phyloP scores from a whole-genome alignment of 2,329 filamentous ascomycete genomes.

The Pseudogymnoascus sp. region DNA sequence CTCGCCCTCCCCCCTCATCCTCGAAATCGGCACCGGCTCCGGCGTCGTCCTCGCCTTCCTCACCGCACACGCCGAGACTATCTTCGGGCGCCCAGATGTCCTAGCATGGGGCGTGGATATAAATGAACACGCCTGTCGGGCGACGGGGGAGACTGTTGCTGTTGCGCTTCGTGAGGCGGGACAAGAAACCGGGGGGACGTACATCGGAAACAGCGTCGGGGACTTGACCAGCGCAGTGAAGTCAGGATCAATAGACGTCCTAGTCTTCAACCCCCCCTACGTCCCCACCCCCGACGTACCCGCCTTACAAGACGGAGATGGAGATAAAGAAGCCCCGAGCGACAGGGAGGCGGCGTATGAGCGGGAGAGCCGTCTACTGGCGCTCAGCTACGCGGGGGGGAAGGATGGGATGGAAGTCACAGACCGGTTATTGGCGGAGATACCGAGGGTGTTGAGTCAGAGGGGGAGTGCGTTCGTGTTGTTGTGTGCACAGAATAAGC shows the following conservation, averaged over 20 bases:
- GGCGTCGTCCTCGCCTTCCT: constrained; percentile 90
- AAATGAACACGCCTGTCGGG: constrained; percentile 74
- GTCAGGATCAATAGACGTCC: constrained; percentile 34
- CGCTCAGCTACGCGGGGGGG: constrained; percentile 84
- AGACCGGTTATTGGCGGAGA: constrained; percentile 62
- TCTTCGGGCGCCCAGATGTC: constrained; percentile 67
- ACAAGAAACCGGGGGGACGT: constrained; percentile 32
- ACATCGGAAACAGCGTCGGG: constrained; percentile 60
- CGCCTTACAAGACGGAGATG: constrained; percentile 31
- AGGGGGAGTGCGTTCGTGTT: constrained; percentile 83
- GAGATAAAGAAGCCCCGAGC: constrained; percentile 21
- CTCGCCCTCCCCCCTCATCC: constrained; percentile 53
- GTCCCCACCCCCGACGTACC: constrained; percentile 80
- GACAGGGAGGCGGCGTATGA: constrained; percentile 50
- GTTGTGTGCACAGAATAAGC: constrained; percentile 85
- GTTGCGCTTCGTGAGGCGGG: constrained; percentile 40
- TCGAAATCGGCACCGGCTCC: constrained; percentile 87
- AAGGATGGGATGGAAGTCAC: constrained; percentile 91
- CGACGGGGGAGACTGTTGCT: constrained; percentile 62
- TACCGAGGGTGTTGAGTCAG: constrained; percentile 58
- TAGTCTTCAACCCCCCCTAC: constrained; percentile 96
- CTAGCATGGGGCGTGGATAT: constrained; percentile 76
- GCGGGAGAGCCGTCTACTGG: constrained; percentile 74
- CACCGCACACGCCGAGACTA: constrained; percentile 62
- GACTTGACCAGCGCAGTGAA: constrained; percentile 61